phyloP scores from a whole-genome alignment of 306 rosid species.

The Vigna unguiculata region DNA sequence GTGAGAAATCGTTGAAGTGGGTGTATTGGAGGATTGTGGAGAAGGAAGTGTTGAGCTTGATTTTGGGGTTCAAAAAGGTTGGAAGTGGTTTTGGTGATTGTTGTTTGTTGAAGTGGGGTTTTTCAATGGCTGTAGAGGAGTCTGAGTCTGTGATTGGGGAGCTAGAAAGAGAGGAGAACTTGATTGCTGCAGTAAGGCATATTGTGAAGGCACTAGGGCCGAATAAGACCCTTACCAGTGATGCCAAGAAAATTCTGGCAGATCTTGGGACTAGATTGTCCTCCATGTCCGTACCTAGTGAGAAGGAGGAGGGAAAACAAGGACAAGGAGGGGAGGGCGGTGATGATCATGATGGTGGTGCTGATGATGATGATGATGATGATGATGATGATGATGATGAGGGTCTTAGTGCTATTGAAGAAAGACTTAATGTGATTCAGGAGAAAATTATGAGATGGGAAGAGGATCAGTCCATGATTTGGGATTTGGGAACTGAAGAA shows the following conservation, averaged over 20 bases:
- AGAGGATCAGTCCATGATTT: conserved; percentile 76
- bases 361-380: background rate
- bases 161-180: conserved; percentile 68
- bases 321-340: conserved; percentile 26
- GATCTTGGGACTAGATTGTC: conserved; percentile 77
- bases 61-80: conserved; percentile 40
- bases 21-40: conserved; percentile 25
- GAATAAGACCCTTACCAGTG: conserved; percentile 64
- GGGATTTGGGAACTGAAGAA: conserved; percentile 76
- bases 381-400: conserved; percentile 5
- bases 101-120: conserved; percentile 36
- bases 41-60: conserved; percentile 21
- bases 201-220: conserved; percentile 76
- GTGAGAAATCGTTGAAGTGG: conserved; percentile 23
- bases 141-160: conserved; percentile 57
- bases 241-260: conserved; percentile 70
- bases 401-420: conserved; percentile 50
- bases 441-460: conserved; percentile 80
- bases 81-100: conserved; percentile 35
- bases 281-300: conserved; percentile 48
- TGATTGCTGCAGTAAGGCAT: conserved; percentile 76
- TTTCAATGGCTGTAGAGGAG: conserved; percentile 64
- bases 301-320: conserved; percentile 48
- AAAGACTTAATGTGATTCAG: conserved; percentile 55
- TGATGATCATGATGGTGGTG: conserved; percentile 12